A percentile compares a stretch with the other conserved stretches of the same genome.
Evolutionary conservation across 192 early-diverging fungal species (phyloP).

Genomic region (Haplosporangium gracile): DNA sequence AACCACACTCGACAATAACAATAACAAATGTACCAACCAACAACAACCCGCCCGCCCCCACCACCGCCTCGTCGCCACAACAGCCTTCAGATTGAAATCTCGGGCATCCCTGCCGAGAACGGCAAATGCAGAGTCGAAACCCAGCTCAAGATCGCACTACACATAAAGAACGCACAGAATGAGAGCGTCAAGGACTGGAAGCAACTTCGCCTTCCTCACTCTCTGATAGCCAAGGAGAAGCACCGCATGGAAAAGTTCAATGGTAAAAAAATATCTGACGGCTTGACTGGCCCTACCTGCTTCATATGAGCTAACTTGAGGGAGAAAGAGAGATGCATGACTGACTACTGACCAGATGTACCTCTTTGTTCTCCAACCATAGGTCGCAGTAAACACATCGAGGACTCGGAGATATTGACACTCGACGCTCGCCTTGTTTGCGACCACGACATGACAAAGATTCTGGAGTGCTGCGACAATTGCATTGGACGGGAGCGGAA

Average conservation of each 20-base stretch:
- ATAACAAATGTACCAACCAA: background rate
- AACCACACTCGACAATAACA: background rate
- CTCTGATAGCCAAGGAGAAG: constrained; percentile 78
- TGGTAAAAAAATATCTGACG: constrained; percentile 24
- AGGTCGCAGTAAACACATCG: constrained; percentile 44
- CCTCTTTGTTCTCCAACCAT: background rate
- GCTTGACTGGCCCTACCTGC: background rate
- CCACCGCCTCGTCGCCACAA: background rate
- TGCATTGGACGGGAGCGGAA: constrained; percentile 56
- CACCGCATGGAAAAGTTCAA: constrained; percentile 67
- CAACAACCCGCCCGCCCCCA: background rate
- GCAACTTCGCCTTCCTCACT: constrained; percentile 80
- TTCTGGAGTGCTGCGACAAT: constrained; percentile 50
- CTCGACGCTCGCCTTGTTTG: constrained; percentile 44
- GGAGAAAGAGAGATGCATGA: background rate
- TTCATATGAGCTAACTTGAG: background rate
- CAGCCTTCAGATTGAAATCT: constrained; percentile 57
- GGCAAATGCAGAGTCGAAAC: constrained; percentile 87
- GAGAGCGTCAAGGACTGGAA: constrained; percentile 75
- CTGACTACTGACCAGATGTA: background rate
- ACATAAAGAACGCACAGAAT: constrained; percentile 69
- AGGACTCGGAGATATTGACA: constrained; percentile 46
- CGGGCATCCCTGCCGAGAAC: constrained; percentile 58
- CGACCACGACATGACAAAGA: constrained; percentile 53
- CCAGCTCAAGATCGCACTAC: constrained; percentile 84